Evolutionary conservation across 345 rosid genomes (phyloP), one percentile per base, ranked within the genome.

Genomic region (Eucalyptus tenuipes): DNA sequence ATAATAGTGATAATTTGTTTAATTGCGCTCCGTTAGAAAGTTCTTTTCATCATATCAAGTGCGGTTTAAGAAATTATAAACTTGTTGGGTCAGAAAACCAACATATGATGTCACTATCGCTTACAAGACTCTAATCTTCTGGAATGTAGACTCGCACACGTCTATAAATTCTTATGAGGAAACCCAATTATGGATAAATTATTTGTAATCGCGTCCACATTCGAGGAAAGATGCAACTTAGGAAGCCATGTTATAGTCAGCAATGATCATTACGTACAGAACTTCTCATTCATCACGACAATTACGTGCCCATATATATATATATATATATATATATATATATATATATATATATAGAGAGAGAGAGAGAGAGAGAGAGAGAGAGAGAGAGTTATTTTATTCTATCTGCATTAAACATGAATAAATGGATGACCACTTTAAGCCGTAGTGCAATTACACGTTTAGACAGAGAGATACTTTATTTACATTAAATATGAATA

Each of bases 21-120:
- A 42, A 37, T 71, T 71, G 25, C 0, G 8, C 27, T 37, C 0
- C 2, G 4, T 3, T 10, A 3, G 4, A 5, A 22, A 24, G 5
- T 10, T 37, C 1, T 20, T 71, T 37, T 37, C 22, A 71, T 71
- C 27, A 5, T 8, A 33, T 10, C 82, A 37, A 71, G 14, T 22
- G 82, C 4, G 4, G 13, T 22, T 37, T 75, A 20, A 75, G 27
- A 42, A 75, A 40, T 15, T 40, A 42, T 37, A 20, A 75, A 20
- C 47, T 22, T 75, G 22, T 75, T 75, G 7, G 82, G 29, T 75
- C 27, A 25, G 16, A 75, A 75, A 75, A 40, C 82, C 24, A 24
- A 37, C 4, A 75, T 24, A 12, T 12, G 47, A 22, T 5, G 29
- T 20, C 25, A 20, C 47, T 10, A 37, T 75, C 24, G 47, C 8